Evolutionary conservation across 139 green algal species (phyloP), one percentile per base, ranked within the genome.

Genomic region (Raphidocelis subcapitata): DNA sequence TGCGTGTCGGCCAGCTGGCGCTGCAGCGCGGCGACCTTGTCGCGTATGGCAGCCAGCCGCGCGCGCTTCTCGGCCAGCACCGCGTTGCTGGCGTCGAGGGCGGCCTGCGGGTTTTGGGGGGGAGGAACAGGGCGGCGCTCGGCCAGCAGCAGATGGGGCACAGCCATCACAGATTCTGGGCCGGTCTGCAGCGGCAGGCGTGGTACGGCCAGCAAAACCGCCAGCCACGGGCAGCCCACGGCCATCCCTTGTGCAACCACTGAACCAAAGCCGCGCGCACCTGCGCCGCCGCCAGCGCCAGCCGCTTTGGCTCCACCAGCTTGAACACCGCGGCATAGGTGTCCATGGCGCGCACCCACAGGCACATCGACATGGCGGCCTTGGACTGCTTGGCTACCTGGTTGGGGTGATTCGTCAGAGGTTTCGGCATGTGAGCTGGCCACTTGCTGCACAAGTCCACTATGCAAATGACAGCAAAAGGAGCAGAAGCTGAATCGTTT

Each of bases 331-430:
- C 81, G 64, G 79, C 75, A 75, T 94, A 95, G 18, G 86, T 87
- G 69, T 96, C 89, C 89, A 97, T 97, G 65, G 91, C 89, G 12
- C 86, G 79, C 56, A 85, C 82, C 91, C 91, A 96, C 77, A 94
- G 84, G 78, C 91, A 96, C 72, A 96, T 84, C 16, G 68, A 86
- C 85, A 86, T 89, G 36, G 89, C 87, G 0, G 91, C 91, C 56
- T 90, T 88, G 69, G 69, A 85, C 71, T 93, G 86, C 73, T 90
- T 91, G 47, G 81, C 88, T 5, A 96, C 89, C 55, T 86, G 72
- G 12, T 49, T 49, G 41, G 8, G 41, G 41, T n/a, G n/a, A n/a
- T n/a, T n/a, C n/a, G n/a, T n/a, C n/a, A n/a, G 60, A 36, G 16
- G 36, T 32, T n/a, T 47, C 4, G 24, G 51, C 14, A 35, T 4